A percentile compares a stretch with the other conserved stretches of the same genome.
Conservation (phyloP, 805 yeast species). For the Zygosaccharomyces bailii region DNA sequence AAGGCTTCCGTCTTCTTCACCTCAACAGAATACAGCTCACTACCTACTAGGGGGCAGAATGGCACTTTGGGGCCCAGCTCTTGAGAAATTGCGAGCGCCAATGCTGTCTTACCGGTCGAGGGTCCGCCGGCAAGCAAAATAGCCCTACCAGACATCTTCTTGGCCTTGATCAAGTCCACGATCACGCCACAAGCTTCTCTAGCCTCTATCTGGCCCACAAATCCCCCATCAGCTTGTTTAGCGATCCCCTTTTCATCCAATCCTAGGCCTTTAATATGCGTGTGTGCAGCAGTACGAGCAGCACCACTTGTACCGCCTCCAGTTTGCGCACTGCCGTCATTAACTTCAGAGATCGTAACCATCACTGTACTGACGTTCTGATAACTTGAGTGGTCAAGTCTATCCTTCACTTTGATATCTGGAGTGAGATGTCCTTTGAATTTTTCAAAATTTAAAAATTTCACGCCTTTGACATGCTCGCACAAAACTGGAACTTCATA, state of each 20-base stretch:
- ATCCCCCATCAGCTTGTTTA: conserved; percentile 81
- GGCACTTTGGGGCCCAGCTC: conserved; percentile 97
- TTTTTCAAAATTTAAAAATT: background rate
- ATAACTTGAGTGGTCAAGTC: background rate
- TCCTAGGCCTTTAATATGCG: conserved; percentile 94
- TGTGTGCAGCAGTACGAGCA: conserved; percentile 85
- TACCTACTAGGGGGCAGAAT: conserved; percentile 94
- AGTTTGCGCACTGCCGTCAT: conserved; percentile 46
- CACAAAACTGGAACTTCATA: background rate
- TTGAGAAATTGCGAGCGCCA: conserved; percentile 93
- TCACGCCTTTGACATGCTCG: background rate
- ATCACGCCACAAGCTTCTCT: conserved; percentile 93
- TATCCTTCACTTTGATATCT: background rate
- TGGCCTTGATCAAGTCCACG: conserved; percentile 87
- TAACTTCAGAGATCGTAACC: conserved; percentile 79
- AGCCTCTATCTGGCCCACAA: conserved; percentile 66
- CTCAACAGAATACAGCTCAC: conserved; percentile 92
- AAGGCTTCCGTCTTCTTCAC: conserved; percentile 94
- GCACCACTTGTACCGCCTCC: conserved; percentile 17
- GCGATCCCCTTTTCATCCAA: conserved; percentile 87
- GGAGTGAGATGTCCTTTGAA: background rate
- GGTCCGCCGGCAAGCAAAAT: conserved; percentile 95
- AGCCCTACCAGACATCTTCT: conserved; percentile 95
- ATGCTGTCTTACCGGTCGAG: conserved; percentile 97
- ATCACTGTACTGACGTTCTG: conserved; percentile 34